Evolutionary conservation across 352 stramenopile species (phyloP).

Genomic region (Albugo laibachii): DNA sequence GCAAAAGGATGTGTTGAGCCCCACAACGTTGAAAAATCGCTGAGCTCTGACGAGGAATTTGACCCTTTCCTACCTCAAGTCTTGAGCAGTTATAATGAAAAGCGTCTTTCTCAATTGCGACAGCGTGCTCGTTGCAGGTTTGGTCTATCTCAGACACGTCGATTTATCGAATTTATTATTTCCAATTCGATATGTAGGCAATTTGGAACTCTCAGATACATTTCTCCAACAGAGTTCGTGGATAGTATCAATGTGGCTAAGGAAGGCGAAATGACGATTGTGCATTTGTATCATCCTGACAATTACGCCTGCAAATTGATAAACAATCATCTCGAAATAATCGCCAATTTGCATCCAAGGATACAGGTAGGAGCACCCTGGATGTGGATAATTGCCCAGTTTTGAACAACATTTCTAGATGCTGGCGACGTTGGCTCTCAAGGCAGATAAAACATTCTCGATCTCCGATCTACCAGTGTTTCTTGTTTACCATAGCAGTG

Average conservation of each 20-base stretch:
- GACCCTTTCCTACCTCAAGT: conserved; percentile 1
- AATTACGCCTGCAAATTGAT: conserved; percentile 55
- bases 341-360: conserved; percentile 31
- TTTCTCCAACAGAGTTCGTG: conserved; percentile 37
- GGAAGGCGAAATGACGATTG: conserved; percentile 12
- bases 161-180: conserved; percentile 20
- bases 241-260: conserved; percentile 14
- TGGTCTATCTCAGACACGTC: conserved; percentile 29
- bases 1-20: conserved; percentile 19
- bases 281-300: conserved; percentile 48
- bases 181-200: conserved; percentile 6
- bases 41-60: conserved; percentile 11
- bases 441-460: conserved; percentile 49
- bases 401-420: conserved; percentile 17
- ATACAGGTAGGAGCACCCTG: conserved; percentile 21
- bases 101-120: conserved; percentile 7
- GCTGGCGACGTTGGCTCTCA: conserved; percentile 26
- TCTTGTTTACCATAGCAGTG: conserved; percentile 29
- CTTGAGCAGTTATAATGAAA: not conserved
- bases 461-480: conserved; percentile 41
- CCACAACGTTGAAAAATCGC: not conserved
- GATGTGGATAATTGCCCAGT: not conserved
- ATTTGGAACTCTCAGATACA: conserved; percentile 35
- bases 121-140: conserved; percentile 16
- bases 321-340: conserved; percentile 33